Conservation (phyloP, 371 early-diverging fungal genomes). For the Capillidium rhysosporum region DNA sequence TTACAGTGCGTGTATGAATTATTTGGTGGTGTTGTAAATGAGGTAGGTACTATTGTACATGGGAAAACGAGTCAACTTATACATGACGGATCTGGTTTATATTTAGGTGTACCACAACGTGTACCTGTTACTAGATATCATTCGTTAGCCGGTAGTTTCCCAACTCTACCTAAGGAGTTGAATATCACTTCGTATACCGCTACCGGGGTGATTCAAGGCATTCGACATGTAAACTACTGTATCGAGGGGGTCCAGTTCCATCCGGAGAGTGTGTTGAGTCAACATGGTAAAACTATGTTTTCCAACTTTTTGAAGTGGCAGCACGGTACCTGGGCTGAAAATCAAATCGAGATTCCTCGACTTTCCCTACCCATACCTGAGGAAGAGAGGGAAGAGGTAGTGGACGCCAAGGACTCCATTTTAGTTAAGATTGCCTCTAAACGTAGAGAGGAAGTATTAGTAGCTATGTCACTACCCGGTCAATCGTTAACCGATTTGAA, state of each 20-base stretch:
- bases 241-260: slow-evolving; percentile 96
- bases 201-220: slow-evolving; percentile 80
- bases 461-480: slow-evolving; percentile 51
- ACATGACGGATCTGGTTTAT: slow-evolving; percentile 81
- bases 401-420: slow-evolving; percentile 13
- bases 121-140: slow-evolving; percentile 86
- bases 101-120: slow-evolving; percentile 56
- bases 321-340: slow-evolving; percentile 73
- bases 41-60: slow-evolving; percentile 84
- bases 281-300: slow-evolving; percentile 68
- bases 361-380: neutral
- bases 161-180: slow-evolving; percentile 59
- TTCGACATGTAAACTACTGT: slow-evolving; percentile 67
- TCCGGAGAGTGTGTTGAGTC: slow-evolving; percentile 86
- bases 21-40: slow-evolving; percentile 77
- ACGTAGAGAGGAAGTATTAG: slow-evolving; percentile 55
- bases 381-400: neutral
- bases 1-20: slow-evolving; percentile 90
- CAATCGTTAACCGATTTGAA: slow-evolving; percentile 40
- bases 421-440: slow-evolving; percentile 49
- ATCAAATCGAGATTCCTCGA: slow-evolving; percentile 9
- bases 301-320: slow-evolving; percentile 66
- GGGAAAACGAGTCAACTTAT: slow-evolving; percentile 75
- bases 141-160: slow-evolving; percentile 73
- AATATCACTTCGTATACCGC: slow-evolving; percentile 73